These are phyloP conservation scores for Candida insectalens DNA, from an alignment of 805 yeast genomes.

Conservation along the genomic window DNA sequence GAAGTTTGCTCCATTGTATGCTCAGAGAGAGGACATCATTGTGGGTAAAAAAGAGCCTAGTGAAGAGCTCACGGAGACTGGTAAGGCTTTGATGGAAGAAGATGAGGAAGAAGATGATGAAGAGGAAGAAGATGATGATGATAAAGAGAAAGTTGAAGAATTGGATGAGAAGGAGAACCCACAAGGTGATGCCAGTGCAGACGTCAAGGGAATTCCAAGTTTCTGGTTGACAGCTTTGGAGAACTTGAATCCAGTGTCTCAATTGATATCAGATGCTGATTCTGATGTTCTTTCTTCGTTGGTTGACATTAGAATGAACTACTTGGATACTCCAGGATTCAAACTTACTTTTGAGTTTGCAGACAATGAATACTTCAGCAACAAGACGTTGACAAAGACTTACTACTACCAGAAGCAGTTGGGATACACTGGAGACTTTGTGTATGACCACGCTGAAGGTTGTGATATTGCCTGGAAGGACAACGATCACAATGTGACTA, in stretches of 20 bases:
- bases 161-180: constrained; percentile 29
- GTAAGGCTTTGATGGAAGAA: constrained; percentile 57
- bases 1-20: constrained; percentile 68
- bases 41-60: constrained; percentile 71
- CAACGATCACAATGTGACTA: constrained; percentile 74
- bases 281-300: constrained; percentile 68
- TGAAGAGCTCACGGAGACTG: constrained; percentile 66
- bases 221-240: constrained; percentile 96
- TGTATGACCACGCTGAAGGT: constrained; percentile 96
- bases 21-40: constrained; percentile 62
- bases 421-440: constrained; percentile 92
- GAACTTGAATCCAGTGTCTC: constrained; percentile 72
- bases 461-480: constrained; percentile 74
- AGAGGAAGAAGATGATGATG: constrained; percentile 32
- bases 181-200: constrained; percentile 18
- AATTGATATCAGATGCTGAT: constrained; percentile 84
- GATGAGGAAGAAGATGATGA: constrained; percentile 23
- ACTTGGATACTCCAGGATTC: constrained; percentile 82
- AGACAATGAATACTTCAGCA: constrained; percentile 67
- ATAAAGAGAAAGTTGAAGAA: constrained; percentile 11
- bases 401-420: constrained; percentile 91
- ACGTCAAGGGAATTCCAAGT: constrained; percentile 68
- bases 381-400: constrained; percentile 66
- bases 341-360: constrained; percentile 74
- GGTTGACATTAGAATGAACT: constrained; percentile 65